A percentile compares a stretch with the other conserved stretches of the same genome.
These are phyloP conservation scores for Yarrowia galli DNA, from an alignment of 1,139 yeast genomes.

Conservation along the genomic window DNA sequence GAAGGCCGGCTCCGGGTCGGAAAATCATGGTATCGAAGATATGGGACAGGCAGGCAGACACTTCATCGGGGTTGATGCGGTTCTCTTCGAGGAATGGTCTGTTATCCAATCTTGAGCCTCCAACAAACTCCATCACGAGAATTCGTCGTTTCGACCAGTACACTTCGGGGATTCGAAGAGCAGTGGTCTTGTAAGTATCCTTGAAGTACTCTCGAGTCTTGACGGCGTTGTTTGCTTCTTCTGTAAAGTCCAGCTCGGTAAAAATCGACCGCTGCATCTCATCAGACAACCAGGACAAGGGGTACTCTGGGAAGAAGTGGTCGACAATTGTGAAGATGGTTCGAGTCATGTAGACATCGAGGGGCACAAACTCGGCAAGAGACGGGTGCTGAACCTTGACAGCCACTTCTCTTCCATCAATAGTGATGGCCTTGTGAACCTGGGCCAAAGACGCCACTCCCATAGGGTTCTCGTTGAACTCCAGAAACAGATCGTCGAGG, in stretches of 20 bases:
- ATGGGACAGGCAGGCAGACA: conserved; percentile 85
- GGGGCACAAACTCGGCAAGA: conserved; percentile 83
- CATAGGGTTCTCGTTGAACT: conserved; percentile 75
- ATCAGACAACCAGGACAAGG: conserved; percentile 91
- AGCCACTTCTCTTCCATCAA: conserved; percentile 77
- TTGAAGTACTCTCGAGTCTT: conserved; percentile 72
- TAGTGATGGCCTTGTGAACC: conserved; percentile 80
- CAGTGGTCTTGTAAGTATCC: conserved; percentile 65
- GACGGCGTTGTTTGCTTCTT: conserved; percentile 83
- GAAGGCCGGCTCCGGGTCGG: conserved; percentile 88
- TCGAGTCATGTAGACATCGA: conserved; percentile 81
- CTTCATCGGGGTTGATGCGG: conserved; percentile 75
- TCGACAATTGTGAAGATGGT: conserved; percentile 77
- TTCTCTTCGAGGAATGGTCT: conserved; percentile 66
- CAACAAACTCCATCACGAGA: conserved; percentile 83
- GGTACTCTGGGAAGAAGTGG: conserved; percentile 89
- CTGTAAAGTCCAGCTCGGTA: conserved; percentile 84
- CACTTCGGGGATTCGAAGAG: conserved; percentile 79
- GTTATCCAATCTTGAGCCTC: conserved; percentile 85
- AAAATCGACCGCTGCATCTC: conserved; percentile 85
- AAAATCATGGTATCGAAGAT: conserved; percentile 95
- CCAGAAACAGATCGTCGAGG: conserved; percentile 69
- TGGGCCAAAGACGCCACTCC: conserved; percentile 98
- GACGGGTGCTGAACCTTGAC: conserved; percentile 96
- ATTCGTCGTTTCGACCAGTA: conserved; percentile 72